Percentiles rank a stretch among this genome's conserved stretches.
phyloP scores from a whole-genome alignment of 2,329 filamentous ascomycete species.

The Hypoxylon sp. region DNA sequence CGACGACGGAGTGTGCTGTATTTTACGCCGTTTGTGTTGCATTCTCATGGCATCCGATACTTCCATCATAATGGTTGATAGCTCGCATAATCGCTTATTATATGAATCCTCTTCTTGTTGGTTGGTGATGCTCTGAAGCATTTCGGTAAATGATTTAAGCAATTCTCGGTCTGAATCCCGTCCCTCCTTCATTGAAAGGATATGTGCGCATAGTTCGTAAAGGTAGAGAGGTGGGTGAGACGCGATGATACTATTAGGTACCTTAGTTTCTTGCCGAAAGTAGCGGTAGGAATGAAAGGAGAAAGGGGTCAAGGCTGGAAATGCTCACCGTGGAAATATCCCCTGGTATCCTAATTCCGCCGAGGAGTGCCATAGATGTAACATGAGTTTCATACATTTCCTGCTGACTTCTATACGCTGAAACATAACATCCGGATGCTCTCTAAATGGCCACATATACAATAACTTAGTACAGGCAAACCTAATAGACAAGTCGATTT shows the following conservation, averaged over 20 bases:
- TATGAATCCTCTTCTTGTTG: conserved; percentile 22
- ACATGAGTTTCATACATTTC: conserved; percentile 22
- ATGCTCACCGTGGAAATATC: conserved; percentile 31
- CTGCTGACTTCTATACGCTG: conserved; percentile 18
- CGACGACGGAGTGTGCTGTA: conserved; percentile 13
- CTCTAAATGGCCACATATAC: conserved; percentile 30
- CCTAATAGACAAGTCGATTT: conserved; percentile 17
- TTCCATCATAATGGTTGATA: conserved; percentile 18
- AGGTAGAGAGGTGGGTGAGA: conserved; percentile 32
- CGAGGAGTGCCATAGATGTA: conserved; percentile 19
- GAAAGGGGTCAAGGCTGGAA: neutral
- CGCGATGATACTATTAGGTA: conserved; percentile 20
- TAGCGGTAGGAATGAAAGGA: neutral
- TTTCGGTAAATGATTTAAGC: conserved; percentile 24
- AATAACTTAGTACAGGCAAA: conserved; percentile 22
- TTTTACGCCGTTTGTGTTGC: conserved; percentile 24
- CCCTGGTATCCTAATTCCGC: conserved; percentile 13
- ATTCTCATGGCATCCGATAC: conserved; percentile 9
- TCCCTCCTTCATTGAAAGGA: conserved; percentile 7
- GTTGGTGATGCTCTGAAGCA: conserved; percentile 24
- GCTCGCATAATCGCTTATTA: conserved; percentile 17
- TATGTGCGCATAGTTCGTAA: conserved; percentile 15
- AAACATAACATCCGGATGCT: conserved; percentile 16
- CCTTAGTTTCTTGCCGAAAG: conserved; percentile 5
- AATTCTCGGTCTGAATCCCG: conserved; percentile 21